These are phyloP conservation scores for Quercus variabilis DNA, from an alignment of 306 rosid genomes.

Conservation along the genomic window DNA sequence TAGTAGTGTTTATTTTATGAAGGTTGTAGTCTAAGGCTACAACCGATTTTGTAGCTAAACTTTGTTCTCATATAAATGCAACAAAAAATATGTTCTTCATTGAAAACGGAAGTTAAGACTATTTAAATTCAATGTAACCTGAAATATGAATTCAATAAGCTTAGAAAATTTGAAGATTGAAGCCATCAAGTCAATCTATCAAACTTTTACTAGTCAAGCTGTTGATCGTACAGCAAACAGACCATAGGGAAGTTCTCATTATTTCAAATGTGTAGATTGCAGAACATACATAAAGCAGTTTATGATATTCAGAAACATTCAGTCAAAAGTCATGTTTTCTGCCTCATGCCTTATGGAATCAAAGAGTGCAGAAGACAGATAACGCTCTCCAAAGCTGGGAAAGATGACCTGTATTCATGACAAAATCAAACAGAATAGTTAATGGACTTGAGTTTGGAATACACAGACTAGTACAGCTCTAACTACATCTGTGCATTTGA, in stretches of 20 bases:
- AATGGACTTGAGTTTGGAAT: background rate
- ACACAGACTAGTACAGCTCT: too few relatives aligned
- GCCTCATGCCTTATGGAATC: slow-evolving; percentile 59
- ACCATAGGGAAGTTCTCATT: background rate
- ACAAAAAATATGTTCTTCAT: too few relatives aligned
- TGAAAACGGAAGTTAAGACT: too few relatives aligned
- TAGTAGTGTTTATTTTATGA: too few relatives aligned
- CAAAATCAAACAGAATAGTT: background rate
- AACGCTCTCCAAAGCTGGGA: slow-evolving; percentile 68
- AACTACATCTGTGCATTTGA: too few relatives aligned
- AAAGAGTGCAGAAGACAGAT: slow-evolving; percentile 50
- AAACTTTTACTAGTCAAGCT: background rate
- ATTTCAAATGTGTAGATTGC: background rate
- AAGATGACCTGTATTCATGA: slow-evolving; percentile 40
- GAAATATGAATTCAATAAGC: too few relatives aligned
- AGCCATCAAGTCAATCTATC: too few relatives aligned
- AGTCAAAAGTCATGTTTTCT: slow-evolving; percentile 47
- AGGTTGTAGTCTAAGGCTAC: too few relatives aligned
- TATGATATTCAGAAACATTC: slow-evolving; percentile 2
- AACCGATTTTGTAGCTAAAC: too few relatives aligned
- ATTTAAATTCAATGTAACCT: too few relatives aligned
- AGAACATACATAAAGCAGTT: background rate
- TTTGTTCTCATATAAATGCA: too few relatives aligned
- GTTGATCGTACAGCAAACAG: background rate
- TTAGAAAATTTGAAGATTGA: too few relatives aligned